Evolutionary conservation across 306 rosid species (phyloP), one percentile per base, ranked within the genome.

Genomic region (Macrotyloma uniflorum): DNA sequence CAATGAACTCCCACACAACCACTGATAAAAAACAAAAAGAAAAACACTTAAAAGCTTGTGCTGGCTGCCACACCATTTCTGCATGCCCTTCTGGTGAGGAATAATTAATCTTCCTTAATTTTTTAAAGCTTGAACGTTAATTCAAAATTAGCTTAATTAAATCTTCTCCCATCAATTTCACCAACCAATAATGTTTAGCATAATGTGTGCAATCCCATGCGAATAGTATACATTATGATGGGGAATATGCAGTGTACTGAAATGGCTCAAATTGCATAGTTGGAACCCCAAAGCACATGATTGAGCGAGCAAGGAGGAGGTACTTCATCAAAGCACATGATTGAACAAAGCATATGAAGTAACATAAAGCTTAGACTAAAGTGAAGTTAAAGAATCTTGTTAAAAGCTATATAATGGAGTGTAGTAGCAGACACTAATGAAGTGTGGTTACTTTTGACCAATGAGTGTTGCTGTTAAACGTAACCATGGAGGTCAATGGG

Each of bases 371-470:
- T 84, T 88, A 80, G 89, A 86, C 83, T 88, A 89, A 93, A 91
- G 95, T 85, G 87, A 77, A 66, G 73, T 83, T 82, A 84, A 87
- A 91, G 96, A 93, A 90, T 90, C 90, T 87, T 87, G 90, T 81
- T 86, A 90, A 93, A 93, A 93, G 96, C 92, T 83, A 91, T 84
- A 73, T 78, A 86, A 90, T 91, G 97, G 96, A 91, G 96, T 86
- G 92, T 93, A 91, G 98, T 90, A 91, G 94, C 93, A 90, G 87
- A 86, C 92, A 93, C 87, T 88, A 87, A 93, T 90, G 79, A 90
- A 86, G 66, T 85, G 85, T 85, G 82, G 40, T 63, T 74, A 82
- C 97, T 91, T 93, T 93, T 91, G 90, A 86, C 96, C 91, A 83
- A 78, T 67, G 67, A 36, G 63, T 74, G 67, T 82, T 82, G 67